Evolutionary conservation across 192 early-diverging fungal species (phyloP), one percentile per base, ranked within the genome.

Genomic region (Coemansia sp.): DNA sequence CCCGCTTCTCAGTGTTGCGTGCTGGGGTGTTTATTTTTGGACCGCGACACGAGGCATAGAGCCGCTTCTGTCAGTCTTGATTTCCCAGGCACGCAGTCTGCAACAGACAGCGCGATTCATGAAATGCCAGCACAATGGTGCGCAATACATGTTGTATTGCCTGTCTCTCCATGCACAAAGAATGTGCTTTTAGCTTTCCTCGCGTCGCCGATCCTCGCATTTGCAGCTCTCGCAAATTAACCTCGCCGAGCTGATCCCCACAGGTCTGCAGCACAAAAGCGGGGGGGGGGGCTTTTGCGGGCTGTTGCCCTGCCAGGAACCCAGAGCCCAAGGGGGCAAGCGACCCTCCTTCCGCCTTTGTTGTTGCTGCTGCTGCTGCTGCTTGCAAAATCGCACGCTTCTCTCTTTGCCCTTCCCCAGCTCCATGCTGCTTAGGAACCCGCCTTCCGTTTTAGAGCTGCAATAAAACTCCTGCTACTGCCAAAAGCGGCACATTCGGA

Each of bases 121-220:
- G 45, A 48, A 48, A 48, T 48, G 45, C 8, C 45, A 12, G 11
- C 11, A 28, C 22, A 28, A 28, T 28, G 22, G 22, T 28, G 45
- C 45, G 32, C 28, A 57, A 35, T 8, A 33, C 34, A 1, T 9
- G 32, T 34, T 55, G 53, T 33, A 33, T 34, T 32, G 32, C 55
- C 55, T 34, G 3, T 34, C 35, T 34, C 6, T 12, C 34, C 55
- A 57, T 57, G 55, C 55, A 57, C 55, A 57, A 57, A 57, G 55
- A 57, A 57, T 57, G 55, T 3, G 11, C 8, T 34, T 48, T 57
- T 57, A 11, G 12, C 12, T 8, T 35, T 57, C 32, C 55, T 34
- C 17, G 55, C 55, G 28, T 57, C 55, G 55, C 55, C 33, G 55
- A 57, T 57, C 55, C 55, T 15, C 55, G 34, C 8, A 28, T 34